Evolutionary conservation across 108 stramenopile genomes (phyloP).

Genomic region (Schizochytrium sp.): DNA sequence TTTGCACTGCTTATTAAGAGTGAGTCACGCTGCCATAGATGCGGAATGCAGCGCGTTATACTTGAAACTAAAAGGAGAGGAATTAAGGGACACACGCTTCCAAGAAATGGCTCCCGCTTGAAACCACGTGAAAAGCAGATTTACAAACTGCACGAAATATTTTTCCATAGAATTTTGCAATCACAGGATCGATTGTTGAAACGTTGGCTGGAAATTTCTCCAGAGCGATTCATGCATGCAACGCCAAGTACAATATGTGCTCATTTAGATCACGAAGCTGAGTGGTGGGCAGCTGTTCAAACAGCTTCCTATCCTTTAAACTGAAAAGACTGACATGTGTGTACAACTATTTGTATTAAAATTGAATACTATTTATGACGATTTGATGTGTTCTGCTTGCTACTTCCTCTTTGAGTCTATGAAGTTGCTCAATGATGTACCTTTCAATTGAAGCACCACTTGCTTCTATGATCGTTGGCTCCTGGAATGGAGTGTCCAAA

Average conservation of each 20-base stretch:
- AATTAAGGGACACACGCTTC: not conserved
- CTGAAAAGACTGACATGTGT: too few relatives aligned
- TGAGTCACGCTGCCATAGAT: not conserved
- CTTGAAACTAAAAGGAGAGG: not conserved
- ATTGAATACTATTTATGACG: too few relatives aligned
- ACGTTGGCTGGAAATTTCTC: not conserved
- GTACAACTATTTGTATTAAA: too few relatives aligned
- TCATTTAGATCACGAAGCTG: slow-evolving; percentile 11
- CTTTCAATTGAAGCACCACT: too few relatives aligned
- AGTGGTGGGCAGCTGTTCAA: slow-evolving; percentile 19
- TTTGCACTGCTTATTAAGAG: not conserved
- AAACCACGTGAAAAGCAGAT: not conserved
- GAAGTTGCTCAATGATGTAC: too few relatives aligned
- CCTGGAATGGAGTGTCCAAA: too few relatives aligned
- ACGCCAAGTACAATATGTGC: not conserved
- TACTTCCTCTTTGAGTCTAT: too few relatives aligned
- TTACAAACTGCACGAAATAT: not conserved
- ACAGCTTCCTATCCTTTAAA: too few relatives aligned
- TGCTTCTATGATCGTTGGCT: too few relatives aligned
- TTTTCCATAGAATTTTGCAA: not conserved
- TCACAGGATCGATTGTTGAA: not conserved
- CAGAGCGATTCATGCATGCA: slow-evolving; percentile 19
- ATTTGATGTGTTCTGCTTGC: too few relatives aligned
- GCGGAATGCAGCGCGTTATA: not conserved
- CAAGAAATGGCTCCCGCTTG: not conserved